Evolutionary conservation across 495 filamentous ascomycete species (phyloP), one percentile per base, ranked within the genome.

Genomic region (Trichoderma reesei): DNA sequence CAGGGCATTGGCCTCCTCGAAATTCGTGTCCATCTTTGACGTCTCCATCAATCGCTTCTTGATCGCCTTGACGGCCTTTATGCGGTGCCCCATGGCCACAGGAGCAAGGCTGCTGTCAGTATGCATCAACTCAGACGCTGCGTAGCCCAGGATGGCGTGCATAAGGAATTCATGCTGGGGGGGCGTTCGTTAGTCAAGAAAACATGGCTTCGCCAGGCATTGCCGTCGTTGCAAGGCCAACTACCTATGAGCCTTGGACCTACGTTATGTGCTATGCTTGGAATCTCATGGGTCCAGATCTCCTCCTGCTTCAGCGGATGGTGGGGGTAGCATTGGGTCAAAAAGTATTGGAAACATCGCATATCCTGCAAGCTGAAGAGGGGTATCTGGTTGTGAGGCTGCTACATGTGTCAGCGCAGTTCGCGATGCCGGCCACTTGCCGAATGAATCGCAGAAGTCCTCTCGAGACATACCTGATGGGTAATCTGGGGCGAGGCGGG

Each of bases 321-420:
- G 71, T 85, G 79, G 5, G 85, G 85, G 64, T 83, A 80, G 63
- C 83, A 85, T 9, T 69, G 72, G 20, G 80, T 64, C 31, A 87
- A 72, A 63, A 88, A 86, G 66, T 86, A 82, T 70, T 88, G 83
- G 71, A 86, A 86, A 67, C 86, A 80, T 60, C 83, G 78, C 71
- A 87, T 82, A 70, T 87, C 84, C 26, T 82, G 74, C 18, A 80
- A 72, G 41, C 76, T 80, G 70, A 85, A 85, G 0, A 81, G 67
- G 20, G 80, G 79, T 37, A 76, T 68, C 31, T 76, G 75, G 46
- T 77, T 70, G 37, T 75, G 73, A 1, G 77, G 77, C 74, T 79
- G 64, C 34, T 46, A 1, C 39, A 5, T 61, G 59, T 33, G 51
- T 56, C 26, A 56, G 51, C 51, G 26, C 10, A 34, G 39, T 20